Evolutionary conservation across 306 rosid genomes (phyloP), one percentile per base, ranked within the genome.

Genomic region (Biancaea sappan): DNA sequence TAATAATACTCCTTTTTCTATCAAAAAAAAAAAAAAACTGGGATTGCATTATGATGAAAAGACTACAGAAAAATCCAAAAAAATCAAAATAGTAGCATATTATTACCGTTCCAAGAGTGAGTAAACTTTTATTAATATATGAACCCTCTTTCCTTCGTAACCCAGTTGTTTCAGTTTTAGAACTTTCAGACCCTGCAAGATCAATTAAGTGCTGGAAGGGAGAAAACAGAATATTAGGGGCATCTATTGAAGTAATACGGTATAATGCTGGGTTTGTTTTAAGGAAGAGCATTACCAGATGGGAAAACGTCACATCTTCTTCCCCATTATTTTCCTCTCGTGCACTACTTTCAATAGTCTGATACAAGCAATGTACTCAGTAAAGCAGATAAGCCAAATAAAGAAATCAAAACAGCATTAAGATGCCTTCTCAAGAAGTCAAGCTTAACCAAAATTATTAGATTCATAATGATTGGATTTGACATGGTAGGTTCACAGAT

Each of bases 141-240:
- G 97, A 89, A 41, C 97, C 97, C 81, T 92, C 97, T 83, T 89
- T 92, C 80, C 97, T 92, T 50, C 97, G 73, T 76, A 92, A 78
- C 47, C 97, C 97, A 81, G 88, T 89, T 77, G 97, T 92, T 82
- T 92, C 97, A 0, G 90, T 80, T 83, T 92, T 92, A 79, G 97
- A 92, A 77, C 97, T 92, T 89, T 92, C 97, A 74, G 96, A 92
- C 34, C 97, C 97, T 68, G 97, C 97, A 69, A 92, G 97, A 83
- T 92, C 97, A 84, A 92, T 92, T 83, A 92, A 89, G 82, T 92
- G 96, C 97, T 92, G 92, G 78, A 71, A 62, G 69, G 41, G 57
- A 16, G 69, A 37, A 44, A 47, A 35, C 19, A 38, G 43, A 53
- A 65, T 18, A 22, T 48, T 25, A 31, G 60, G 53, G 58, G 35